Evolutionary conservation across 805 yeast genomes (phyloP).

Genomic region (Pichia heedii): DNA sequence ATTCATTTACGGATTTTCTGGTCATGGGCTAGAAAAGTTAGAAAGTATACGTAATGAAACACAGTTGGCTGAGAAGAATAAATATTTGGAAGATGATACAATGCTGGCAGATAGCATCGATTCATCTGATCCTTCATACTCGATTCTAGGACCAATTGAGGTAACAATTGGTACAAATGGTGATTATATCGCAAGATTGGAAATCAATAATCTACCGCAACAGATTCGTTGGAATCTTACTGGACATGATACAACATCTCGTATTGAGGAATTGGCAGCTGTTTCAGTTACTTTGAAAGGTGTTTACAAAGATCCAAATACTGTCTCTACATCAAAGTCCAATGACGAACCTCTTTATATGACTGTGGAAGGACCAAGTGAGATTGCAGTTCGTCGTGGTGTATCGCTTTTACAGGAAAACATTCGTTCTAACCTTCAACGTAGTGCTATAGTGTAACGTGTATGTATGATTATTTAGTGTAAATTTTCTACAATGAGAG

Average conservation of each 20-base stretch:
- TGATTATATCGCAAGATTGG: not conserved
- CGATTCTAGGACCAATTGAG: slow-evolving; percentile 23
- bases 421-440: not conserved
- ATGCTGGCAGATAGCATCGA: slow-evolving; percentile 10
- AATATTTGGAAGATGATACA: slow-evolving; percentile 35
- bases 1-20: slow-evolving; percentile 64
- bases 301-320: slow-evolving; percentile 47
- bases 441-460: too few relatives aligned
- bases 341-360: not conserved
- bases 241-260: slow-evolving; percentile 51
- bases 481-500: too few relatives aligned
- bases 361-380: slow-evolving; percentile 60
- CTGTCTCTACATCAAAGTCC: slow-evolving; percentile 15
- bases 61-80: slow-evolving; percentile 39
- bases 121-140: too few relatives aligned
- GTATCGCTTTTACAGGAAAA: slow-evolving; percentile 44
- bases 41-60: slow-evolving; percentile 43
- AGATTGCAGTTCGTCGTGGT: slow-evolving; percentile 49
- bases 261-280: slow-evolving; percentile 60
- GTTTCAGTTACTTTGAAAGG: slow-evolving; percentile 82
- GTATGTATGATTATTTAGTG: too few relatives aligned
- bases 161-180: slow-evolving; percentile 30
- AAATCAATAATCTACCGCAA: slow-evolving; percentile 80
- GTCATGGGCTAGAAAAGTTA: slow-evolving; percentile 77
- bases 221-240: slow-evolving; percentile 71